Percentiles rank a stretch among this genome's conserved stretches.
These are phyloP conservation scores for Vaccinium vitisidaea DNA, from an alignment of 148 eudicot genomes.

Conservation along the genomic window DNA sequence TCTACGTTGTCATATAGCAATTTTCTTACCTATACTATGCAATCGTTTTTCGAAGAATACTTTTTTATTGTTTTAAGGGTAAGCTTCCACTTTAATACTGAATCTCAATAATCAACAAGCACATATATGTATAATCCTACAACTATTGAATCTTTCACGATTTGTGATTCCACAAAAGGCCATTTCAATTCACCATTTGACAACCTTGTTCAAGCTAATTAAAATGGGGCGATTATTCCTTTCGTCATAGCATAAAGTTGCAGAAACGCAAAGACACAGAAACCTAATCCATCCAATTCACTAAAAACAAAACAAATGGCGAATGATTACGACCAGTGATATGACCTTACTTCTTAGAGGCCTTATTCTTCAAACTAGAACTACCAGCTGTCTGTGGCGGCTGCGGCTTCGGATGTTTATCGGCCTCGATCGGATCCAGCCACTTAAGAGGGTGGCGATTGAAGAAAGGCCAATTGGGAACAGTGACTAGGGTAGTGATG, in stretches of 20 bases:
- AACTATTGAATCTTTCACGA: too few species aligned
- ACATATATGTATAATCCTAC: too few species aligned
- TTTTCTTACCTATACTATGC: background rate
- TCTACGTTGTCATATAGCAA: background rate
- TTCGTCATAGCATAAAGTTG: background rate
- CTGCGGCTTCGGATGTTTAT: slow-evolving; percentile 66
- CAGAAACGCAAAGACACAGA: background rate
- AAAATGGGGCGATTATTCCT: background rate
- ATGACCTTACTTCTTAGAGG: slow-evolving; percentile 38
- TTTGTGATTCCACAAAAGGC: background rate
- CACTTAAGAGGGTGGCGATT: slow-evolving; percentile 79
- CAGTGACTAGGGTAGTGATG: slow-evolving; percentile 55
- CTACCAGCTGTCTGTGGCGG: slow-evolving; percentile 32
- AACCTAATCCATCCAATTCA: slow-evolving; percentile 8
- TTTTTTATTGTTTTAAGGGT: background rate
- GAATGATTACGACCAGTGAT: background rate
- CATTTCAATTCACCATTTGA: background rate
- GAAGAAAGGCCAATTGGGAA: slow-evolving; percentile 82
- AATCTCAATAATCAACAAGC: too few species aligned
- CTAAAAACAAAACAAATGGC: background rate
- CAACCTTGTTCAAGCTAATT: background rate
- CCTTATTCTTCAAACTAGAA: slow-evolving; percentile 37
- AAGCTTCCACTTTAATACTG: background rate
- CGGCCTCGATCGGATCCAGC: slow-evolving; percentile 67
- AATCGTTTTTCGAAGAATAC: background rate